Percentiles rank a stretch among this genome's conserved stretches.
Conservation (phyloP, 2,329 filamentous ascomycete species). For the Xylariaceae sp. region DNA sequence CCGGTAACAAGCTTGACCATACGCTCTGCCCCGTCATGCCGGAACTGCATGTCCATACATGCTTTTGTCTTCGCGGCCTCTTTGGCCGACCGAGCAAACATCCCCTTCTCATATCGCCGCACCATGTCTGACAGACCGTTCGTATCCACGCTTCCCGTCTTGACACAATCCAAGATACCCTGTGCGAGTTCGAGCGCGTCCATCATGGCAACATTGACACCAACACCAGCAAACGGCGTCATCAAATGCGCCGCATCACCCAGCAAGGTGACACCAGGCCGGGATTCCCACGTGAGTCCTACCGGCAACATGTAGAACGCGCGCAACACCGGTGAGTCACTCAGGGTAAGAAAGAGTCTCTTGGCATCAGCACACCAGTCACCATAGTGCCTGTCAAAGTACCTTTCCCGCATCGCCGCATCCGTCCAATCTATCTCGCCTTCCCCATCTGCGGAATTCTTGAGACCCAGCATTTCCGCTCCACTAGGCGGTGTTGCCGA, state of each 20-base stretch:
- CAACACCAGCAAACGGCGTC: slow-evolving; percentile 44
- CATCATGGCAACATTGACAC: slow-evolving; percentile 45
- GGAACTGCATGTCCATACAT: slow-evolving; percentile 19
- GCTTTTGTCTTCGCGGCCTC: slow-evolving; percentile 19
- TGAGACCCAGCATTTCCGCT: slow-evolving; percentile 11
- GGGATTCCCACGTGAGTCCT: slow-evolving; percentile 22
- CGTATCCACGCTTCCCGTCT: slow-evolving; percentile 8
- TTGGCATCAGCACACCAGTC: slow-evolving; percentile 16
- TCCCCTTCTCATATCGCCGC: slow-evolving; percentile 22
- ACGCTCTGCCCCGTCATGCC: slow-evolving; percentile 16
- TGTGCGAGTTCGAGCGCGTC: slow-evolving; percentile 39
- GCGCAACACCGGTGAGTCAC: slow-evolving; percentile 13
- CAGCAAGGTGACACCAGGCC: slow-evolving; percentile 42
- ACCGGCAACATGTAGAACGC: slow-evolving; percentile 26
- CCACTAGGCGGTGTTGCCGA: slow-evolving; percentile 4
- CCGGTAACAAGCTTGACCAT: slow-evolving; percentile 17
- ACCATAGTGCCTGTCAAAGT: slow-evolving; percentile 19
- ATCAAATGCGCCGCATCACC: slow-evolving; percentile 49
- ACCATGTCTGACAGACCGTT: slow-evolving; percentile 18
- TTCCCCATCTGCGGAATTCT: slow-evolving; percentile 1
- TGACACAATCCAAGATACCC: slow-evolving; percentile 17
- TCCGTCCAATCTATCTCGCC: slow-evolving; percentile 22
- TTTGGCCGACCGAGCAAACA: slow-evolving; percentile 22
- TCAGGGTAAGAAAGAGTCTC: slow-evolving; percentile 14
- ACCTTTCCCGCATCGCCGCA: slow-evolving; percentile 7